Conservation (phyloP, 257 asterid species). For the Misopates orontium region DNA sequence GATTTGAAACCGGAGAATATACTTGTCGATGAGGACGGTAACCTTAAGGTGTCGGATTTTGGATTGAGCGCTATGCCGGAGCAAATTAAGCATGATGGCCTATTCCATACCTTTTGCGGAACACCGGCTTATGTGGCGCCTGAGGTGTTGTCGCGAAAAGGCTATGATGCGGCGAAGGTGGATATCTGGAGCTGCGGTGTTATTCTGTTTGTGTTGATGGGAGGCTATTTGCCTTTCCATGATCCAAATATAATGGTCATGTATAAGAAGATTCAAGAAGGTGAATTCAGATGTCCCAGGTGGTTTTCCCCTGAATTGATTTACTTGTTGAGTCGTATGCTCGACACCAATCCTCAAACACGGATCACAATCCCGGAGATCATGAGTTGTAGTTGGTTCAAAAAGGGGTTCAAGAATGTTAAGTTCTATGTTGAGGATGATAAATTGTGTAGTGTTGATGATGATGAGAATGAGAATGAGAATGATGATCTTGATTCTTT, state of each 20-base stretch:
- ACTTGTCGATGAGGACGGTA: conserved; percentile 59
- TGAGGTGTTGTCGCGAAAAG: conserved; percentile 59
- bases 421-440: conserved; percentile 17
- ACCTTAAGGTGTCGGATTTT: conserved; percentile 64
- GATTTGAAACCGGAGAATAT: conserved; percentile 72
- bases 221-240: conserved; percentile 63
- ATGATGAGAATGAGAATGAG: conserved; percentile 5
- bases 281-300: conserved; percentile 66
- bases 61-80: conserved; percentile 67
- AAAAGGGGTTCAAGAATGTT: conserved; percentile 40
- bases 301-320: conserved; percentile 58
- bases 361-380: conserved; percentile 47
- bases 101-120: conserved; percentile 66
- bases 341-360: conserved; percentile 43
- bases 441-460: conserved; percentile 17
- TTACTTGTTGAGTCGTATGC: conserved; percentile 39
- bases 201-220: conserved; percentile 62
- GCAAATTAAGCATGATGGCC: conserved; percentile 64
- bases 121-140: conserved; percentile 76
- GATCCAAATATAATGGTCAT: conserved; percentile 64
- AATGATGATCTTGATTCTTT: conserved; percentile 2
- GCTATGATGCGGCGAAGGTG: conserved; percentile 65
- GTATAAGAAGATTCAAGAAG: conserved; percentile 69
- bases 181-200: conserved; percentile 76
- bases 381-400: conserved; percentile 46